Conservation (phyloP, 495 filamentous ascomycete genomes). For the Aspergillus ostianus region DNA sequence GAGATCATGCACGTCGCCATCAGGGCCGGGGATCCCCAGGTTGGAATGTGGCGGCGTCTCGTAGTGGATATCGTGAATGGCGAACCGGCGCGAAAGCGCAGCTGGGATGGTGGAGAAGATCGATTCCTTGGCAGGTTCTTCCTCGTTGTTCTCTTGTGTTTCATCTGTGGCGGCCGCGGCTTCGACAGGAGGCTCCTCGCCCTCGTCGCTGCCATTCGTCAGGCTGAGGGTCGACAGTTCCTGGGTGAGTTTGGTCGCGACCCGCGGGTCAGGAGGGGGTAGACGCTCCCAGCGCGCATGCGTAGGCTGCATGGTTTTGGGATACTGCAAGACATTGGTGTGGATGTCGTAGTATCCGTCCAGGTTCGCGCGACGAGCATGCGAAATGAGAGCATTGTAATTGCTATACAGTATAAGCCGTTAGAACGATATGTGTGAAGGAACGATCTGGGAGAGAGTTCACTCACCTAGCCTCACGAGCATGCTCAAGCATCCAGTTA, state of each 20-base stretch:
- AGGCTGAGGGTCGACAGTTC: slow-evolving; percentile 39
- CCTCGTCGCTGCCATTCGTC: slow-evolving; percentile 31
- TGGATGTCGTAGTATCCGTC: slow-evolving; percentile 88
- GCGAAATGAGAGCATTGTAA: slow-evolving; percentile 72
- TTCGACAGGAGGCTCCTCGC: slow-evolving; percentile 15
- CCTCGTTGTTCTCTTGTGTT: slow-evolving; percentile 11
- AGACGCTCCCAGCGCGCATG: slow-evolving; percentile 77
- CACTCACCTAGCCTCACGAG: slow-evolving; percentile 78
- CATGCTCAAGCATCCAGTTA: slow-evolving; percentile 98
- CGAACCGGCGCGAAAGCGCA: slow-evolving; percentile 68
- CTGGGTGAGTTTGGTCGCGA: slow-evolving; percentile 29
- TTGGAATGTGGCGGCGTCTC: slow-evolving; percentile 58
- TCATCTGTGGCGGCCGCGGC: slow-evolving; percentile 11
- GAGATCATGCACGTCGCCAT: slow-evolving; percentile 56
- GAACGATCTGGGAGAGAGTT: slow-evolving; percentile 5
- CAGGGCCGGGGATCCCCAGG: slow-evolving; percentile 63
- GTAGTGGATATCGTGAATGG: slow-evolving; percentile 69
- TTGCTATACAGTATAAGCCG: slow-evolving; percentile 47
- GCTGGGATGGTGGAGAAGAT: slow-evolving; percentile 65
- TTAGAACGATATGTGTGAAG: slow-evolving; percentile 23
- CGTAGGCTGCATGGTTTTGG: slow-evolving; percentile 85
- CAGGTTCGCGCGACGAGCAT: slow-evolving; percentile 62
- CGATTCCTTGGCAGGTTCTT: slow-evolving; percentile 13
- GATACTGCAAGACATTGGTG: slow-evolving; percentile 86
- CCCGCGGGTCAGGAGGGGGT: slow-evolving; percentile 30